These are phyloP conservation scores for Cucurbita pepo DNA, from an alignment of 306 rosid genomes.

Conservation along the genomic window DNA sequence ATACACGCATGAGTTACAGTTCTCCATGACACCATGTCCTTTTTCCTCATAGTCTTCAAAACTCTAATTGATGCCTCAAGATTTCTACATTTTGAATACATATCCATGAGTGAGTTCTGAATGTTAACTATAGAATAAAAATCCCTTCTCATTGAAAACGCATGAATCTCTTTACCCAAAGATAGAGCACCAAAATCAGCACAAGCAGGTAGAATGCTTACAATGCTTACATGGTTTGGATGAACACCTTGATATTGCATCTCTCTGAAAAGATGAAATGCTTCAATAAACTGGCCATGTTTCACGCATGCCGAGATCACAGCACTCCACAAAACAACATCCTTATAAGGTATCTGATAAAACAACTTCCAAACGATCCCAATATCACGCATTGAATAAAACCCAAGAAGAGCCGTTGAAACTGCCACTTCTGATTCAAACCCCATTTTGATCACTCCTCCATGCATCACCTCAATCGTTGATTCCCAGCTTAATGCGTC, in stretches of 20 bases:
- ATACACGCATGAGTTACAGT: slow-evolving; percentile 9
- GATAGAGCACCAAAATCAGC: slow-evolving; percentile 7
- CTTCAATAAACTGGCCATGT: slow-evolving; percentile 2
- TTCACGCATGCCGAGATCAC: slow-evolving; percentile 10
- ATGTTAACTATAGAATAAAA: background rate
- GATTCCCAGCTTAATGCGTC: background rate
- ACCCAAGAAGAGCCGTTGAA: slow-evolving; percentile 7
- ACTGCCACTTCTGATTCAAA: slow-evolving; percentile 5
- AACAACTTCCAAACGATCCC: slow-evolving; percentile 8
- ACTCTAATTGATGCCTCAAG: slow-evolving; percentile 6
- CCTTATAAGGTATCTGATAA: slow-evolving; percentile 8
- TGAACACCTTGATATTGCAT: slow-evolving; percentile 11
- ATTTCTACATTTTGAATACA: slow-evolving; percentile 11
- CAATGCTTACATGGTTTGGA: slow-evolving; percentile 11
- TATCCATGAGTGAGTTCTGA: slow-evolving; percentile 9
- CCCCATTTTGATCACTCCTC: slow-evolving; percentile 10
- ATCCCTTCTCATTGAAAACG: slow-evolving; percentile 6
- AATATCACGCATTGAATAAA: slow-evolving; percentile 3
- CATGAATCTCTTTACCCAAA: slow-evolving; percentile 11
- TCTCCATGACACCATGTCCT: slow-evolving; percentile 10
- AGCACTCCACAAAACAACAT: slow-evolving; percentile 8
- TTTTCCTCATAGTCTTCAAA: background rate
- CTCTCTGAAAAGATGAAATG: slow-evolving; percentile 4
- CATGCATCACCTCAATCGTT: background rate
- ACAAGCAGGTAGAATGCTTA: slow-evolving; percentile 13